Evolutionary conservation across 1,284 basidiomycete genomes (phyloP).

Genomic region (Papiliotrema laurentii): DNA sequence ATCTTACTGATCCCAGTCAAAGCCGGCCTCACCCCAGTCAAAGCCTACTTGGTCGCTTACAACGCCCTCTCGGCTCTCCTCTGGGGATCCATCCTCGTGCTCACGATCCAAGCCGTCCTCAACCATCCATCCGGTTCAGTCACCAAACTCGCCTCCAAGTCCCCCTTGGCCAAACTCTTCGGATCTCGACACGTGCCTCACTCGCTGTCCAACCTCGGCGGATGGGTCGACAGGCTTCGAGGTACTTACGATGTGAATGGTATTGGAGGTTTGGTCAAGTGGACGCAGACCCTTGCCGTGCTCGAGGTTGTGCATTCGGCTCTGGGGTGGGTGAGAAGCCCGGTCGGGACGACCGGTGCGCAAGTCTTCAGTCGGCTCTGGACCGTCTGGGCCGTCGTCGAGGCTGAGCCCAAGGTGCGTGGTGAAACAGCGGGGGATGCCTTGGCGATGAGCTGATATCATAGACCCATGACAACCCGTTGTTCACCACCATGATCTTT

Average conservation of each 20-base stretch:
- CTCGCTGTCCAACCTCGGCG: constrained; percentile 10
- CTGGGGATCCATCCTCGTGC: constrained; percentile 67
- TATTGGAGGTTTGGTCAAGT: constrained; percentile 61
- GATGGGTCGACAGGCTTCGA: constrained; percentile 56
- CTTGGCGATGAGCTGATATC: not conserved
- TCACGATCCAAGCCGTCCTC: constrained; percentile 32
- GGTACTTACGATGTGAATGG: constrained; percentile 44
- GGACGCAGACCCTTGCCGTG: constrained; percentile 74
- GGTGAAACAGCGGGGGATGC: not conserved
- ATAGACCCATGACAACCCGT: constrained; percentile 67
- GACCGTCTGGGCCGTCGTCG: constrained; percentile 79
- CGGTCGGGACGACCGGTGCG: constrained; percentile 71
- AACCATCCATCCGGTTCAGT: constrained; percentile 3
- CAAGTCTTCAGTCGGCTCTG: constrained; percentile 85
- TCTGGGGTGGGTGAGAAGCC: constrained; percentile 76
- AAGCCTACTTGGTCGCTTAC: constrained; percentile 68
- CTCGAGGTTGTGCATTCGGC: constrained; percentile 79
- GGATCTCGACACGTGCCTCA: constrained; percentile 4
- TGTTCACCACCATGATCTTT: constrained; percentile 86
- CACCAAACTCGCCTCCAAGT: constrained; percentile 2
- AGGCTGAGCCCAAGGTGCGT: constrained; percentile 52
- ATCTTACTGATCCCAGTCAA: constrained; percentile 8
- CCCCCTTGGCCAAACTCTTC: not conserved
- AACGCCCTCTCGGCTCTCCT: constrained; percentile 67
- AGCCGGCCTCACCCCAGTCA: constrained; percentile 29